phyloP scores from a whole-genome alignment of 257 asterid genomes.

The Oldenlandia corymbosa region DNA sequence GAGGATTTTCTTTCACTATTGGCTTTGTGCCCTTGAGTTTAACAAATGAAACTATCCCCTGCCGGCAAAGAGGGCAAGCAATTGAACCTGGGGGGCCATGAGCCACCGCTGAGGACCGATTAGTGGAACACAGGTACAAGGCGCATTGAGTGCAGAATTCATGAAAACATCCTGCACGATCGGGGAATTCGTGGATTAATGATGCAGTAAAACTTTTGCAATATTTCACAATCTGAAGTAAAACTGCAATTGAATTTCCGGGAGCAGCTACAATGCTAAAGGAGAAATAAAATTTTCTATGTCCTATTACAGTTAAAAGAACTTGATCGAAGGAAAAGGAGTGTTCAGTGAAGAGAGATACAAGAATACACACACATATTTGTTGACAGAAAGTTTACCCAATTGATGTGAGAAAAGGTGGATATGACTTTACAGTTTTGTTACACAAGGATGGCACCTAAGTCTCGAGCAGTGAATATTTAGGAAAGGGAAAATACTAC shows the following conservation, averaged over 20 bases:
- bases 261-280: background rate
- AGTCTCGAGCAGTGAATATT: background rate
- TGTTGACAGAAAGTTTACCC: background rate
- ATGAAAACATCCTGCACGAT: constrained; percentile 63
- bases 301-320: background rate
- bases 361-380: background rate
- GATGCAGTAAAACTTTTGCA: background rate
- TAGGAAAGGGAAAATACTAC: background rate
- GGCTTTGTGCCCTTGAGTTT: constrained; percentile 55
- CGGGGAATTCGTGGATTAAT: background rate
- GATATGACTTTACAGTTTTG: background rate
- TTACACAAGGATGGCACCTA: background rate
- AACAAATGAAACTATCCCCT: constrained; percentile 61
- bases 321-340: background rate
- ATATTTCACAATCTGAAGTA: background rate
- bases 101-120: constrained; percentile 34
- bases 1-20: constrained; percentile 37
- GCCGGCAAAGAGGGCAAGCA: constrained; percentile 82
- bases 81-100: constrained; percentile 74
- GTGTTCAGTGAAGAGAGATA: background rate
- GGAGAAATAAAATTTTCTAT: no score
- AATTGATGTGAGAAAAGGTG: background rate
- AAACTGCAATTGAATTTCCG: background rate
- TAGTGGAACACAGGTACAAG: constrained; percentile 69
- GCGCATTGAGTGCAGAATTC: constrained; percentile 87